Evolutionary conservation across 208 protist genomes (phyloP).

Genomic region (Trypanosoma cruzi): DNA sequence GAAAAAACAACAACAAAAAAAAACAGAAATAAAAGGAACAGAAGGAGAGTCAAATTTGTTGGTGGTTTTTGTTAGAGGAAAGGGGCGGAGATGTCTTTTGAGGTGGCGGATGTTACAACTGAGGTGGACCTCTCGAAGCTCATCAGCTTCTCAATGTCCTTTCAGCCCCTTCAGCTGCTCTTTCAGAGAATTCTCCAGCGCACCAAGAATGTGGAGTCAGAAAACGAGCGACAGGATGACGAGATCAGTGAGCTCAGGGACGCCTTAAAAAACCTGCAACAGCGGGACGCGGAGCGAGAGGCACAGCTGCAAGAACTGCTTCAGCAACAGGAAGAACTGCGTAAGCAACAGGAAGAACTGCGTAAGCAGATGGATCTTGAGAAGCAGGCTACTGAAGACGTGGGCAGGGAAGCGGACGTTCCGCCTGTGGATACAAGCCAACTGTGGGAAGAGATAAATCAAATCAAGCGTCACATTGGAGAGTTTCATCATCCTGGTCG

Average conservation of each 20-base stretch:
- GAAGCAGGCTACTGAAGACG: conserved; percentile 21
- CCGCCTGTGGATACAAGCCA: conserved; percentile 31
- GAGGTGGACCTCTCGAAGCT: conserved; percentile 84
- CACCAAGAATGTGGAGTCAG: conserved; percentile 44
- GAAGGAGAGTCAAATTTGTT: too few species aligned
- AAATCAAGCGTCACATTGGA: conserved; percentile 58
- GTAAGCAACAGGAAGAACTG: too few species aligned
- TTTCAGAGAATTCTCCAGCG: conserved; percentile 66
- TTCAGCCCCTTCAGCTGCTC: conserved; percentile 74
- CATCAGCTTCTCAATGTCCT: conserved; percentile 71
- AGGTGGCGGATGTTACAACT: conserved; percentile 20
- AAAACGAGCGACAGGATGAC: conserved; percentile 47
- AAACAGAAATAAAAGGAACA: too few species aligned
- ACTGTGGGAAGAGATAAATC: conserved; percentile 66
- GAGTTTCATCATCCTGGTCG: conserved; percentile 46
- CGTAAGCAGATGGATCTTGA: too few species aligned
- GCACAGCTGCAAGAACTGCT: conserved; percentile 10
- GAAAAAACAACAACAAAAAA: too few species aligned
- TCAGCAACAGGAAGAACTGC: conserved; percentile 10
- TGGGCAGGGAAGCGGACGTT: not conserved
- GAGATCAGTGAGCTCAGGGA: conserved; percentile 43
- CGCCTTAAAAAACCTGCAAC: conserved; percentile 35
- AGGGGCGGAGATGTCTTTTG: conserved; percentile 8
- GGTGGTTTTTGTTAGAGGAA: too few species aligned
- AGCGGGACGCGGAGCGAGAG: conserved; percentile 25